Percentiles rank a stretch among this genome's conserved stretches.
These are phyloP conservation scores for Chaetomiaceae sp. DNA, from an alignment of 2,329 filamentous ascomycete species.

Conservation along the genomic window DNA sequence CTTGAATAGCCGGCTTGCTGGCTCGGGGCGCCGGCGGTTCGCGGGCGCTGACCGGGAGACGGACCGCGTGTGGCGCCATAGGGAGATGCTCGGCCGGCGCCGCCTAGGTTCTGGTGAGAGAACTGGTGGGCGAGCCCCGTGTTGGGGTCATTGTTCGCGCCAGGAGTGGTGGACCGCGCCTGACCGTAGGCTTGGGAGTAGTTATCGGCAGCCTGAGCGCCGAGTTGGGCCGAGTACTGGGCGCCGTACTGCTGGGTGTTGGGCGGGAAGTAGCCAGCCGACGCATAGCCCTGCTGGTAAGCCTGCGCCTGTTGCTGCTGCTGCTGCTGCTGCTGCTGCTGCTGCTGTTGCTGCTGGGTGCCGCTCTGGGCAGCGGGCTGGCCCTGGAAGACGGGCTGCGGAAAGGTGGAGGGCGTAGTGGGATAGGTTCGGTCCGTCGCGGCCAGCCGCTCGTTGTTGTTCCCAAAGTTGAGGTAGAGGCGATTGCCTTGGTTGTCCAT, in stretches of 20 bases:
- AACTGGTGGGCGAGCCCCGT: conserved; percentile 93
- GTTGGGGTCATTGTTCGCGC: conserved; percentile 69
- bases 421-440: conserved; percentile 66
- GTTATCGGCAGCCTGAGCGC: conserved; percentile 37
- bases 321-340: no score
- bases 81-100: conserved; percentile 60
- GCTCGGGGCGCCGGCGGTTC: conserved; percentile 68
- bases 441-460: conserved; percentile 58
- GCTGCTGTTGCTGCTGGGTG: conserved; percentile 36
- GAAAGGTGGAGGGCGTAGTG: conserved; percentile 92
- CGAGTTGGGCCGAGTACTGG: conserved; percentile 25
- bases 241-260: conserved; percentile 20
- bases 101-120: conserved; percentile 88
- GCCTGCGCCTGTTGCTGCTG: no score
- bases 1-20: conserved; percentile 57
- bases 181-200: conserved; percentile 33
- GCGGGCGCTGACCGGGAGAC: conserved; percentile 68
- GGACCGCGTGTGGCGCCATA: conserved; percentile 62
- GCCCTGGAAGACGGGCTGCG: conserved; percentile 68
- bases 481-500: conserved; percentile 56
- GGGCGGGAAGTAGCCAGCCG: conserved; percentile 17
- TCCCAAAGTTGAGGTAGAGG: conserved; percentile 61
- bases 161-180: conserved; percentile 51
- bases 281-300: conserved; percentile 34
- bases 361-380: conserved; percentile 35